Base-by-base conservation (phyloP, 495 filamentous ascomycete genomes). In the Pseudoneurospora amorphoporcata region DNA sequence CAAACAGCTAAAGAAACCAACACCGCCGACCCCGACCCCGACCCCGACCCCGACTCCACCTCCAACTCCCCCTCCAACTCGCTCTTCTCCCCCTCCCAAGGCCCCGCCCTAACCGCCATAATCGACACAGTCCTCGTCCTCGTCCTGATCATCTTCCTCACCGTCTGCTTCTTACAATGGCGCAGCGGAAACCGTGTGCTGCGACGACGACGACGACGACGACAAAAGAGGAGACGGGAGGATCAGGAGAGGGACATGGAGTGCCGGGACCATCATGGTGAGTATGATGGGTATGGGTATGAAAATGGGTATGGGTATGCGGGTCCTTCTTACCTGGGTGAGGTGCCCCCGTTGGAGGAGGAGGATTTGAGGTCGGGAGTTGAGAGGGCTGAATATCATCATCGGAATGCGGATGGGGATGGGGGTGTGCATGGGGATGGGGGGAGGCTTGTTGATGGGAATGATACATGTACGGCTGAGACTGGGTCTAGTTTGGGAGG, bases 141-240 rank as follows among this genome's bases (percentile, higher is more conserved):
- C 0, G 16, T 68, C 1, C 32, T 73, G 41, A n/a, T 42, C 16
- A 39, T 53, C 29, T 73, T 73, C 9, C n/a, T 73, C 0, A 42
- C 19, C 4, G 72, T 73, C 4, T 39, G 70, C 2, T 17, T 73
- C 8, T 32, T 61, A 1, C 72, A 73, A 35, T 73, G 72, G 72
- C n/a, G 39, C 35, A 40, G 45, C 8, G 32, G 69, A 9, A 47
- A 23, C 23, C 23, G 23, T 23, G 23, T 23, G 23, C n/a, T n/a
- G n/a, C n/a, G 39, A 47, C 41, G 19, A 39, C 23, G 38, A 3
- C 17, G 10, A 3, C 23, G 38, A 8, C 19, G 32, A 4, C 37
- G 3, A 17, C 39, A 8, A 10, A 23, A 23, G 23, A 23, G 23
- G 23, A 29, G 47, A 42, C 19, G 29, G 9, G 9, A 45, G 23